Conservation (phyloP, 1,139 yeast species). For the Suhomyces coccinellae region DNA sequence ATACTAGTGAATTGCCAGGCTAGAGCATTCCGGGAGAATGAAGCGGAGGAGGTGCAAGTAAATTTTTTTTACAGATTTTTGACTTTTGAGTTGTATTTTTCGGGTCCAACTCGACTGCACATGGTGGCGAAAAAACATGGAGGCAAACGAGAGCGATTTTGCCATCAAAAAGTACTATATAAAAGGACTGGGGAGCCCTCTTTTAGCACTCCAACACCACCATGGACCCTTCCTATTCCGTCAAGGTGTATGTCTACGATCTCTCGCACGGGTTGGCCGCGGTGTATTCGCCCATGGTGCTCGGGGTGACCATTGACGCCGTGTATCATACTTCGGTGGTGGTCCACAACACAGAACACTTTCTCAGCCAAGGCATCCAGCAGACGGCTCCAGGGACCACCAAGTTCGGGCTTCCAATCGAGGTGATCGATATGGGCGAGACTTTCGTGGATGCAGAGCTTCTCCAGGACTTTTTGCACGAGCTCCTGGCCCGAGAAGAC, state of each 20-base stretch:
- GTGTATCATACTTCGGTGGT: constrained; percentile 70
- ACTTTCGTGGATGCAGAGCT: constrained; percentile 55
- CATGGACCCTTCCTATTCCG: constrained; percentile 22
- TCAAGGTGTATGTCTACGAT: constrained; percentile 65
- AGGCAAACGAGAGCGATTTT: not conserved
- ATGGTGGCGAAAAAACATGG: too few relatives aligned
- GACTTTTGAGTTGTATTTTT: not conserved
- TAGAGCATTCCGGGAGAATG: constrained; percentile 7
- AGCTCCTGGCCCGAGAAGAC: constrained; percentile 42
- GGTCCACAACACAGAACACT: constrained; percentile 54
- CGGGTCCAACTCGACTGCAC: too few relatives aligned
- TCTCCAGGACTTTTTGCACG: constrained; percentile 53
- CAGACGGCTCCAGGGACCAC: constrained; percentile 49
- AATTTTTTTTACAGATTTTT: constrained; percentile 6
- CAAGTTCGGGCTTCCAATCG: constrained; percentile 59
- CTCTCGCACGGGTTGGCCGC: constrained; percentile 52
- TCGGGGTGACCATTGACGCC: constrained; percentile 56
- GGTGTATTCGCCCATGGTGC: constrained; percentile 41
- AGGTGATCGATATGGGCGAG: constrained; percentile 54
- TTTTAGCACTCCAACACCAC: not conserved
- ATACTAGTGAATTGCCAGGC: not conserved
- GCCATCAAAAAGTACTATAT: not conserved
- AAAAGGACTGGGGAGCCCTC: not conserved
- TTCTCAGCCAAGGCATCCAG: constrained; percentile 62
- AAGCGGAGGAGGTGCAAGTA: not conserved